Base-by-base conservation (phyloP, 345 rosid genomes). In the Arabidopsis arenosa region DNA sequence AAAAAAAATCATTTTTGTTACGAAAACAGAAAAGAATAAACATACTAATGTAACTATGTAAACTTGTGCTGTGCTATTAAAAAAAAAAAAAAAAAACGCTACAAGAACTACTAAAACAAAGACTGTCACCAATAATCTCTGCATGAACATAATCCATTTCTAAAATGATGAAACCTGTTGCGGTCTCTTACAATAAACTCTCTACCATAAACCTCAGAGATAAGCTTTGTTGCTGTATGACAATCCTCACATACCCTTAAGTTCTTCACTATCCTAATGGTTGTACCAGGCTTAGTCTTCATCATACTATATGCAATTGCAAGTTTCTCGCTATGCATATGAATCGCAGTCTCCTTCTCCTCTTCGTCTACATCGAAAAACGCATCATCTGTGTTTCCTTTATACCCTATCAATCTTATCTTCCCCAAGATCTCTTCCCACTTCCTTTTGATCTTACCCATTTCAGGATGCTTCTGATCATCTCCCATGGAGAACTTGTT, bases 101-200 rank as follows among this genome's bases (percentile, higher is more conserved):
- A 15, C 49, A 47, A 57, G 32, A 57, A 75, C 11, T 11, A 33
- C 6, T 17, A 41, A 62, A 43, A 68, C 33, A 60, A 35, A 69
- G 51, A 54, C 9, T 65, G 18, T 71, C 32, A 89, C 97, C 97
- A 91, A 66, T 83, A 91, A 79, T 87, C 97, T 71, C 10, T 75
- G 63, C 97, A 91, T 35, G 97, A 91, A 77, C 97, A 91, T 23
- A 62, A 51, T 52, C 97, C 97, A 43, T 80, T 75, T 79, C 73
- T 80, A 76, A 91, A 89, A 86, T 86, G 91, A 72, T 91, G 97
- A 79, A 89, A 91, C 58, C 95, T 74, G 64, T 89, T 91, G 53
- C 91, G 45, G 36, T 91, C 94, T 72, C 94, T 85, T 0, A 89
- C 94, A 53, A 89, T 87, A 49, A 91, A 77, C 81, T 89, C 93